These are phyloP conservation scores for Trypanosoma congolense DNA, from an alignment of 208 protist genomes.

Conservation along the genomic window DNA sequence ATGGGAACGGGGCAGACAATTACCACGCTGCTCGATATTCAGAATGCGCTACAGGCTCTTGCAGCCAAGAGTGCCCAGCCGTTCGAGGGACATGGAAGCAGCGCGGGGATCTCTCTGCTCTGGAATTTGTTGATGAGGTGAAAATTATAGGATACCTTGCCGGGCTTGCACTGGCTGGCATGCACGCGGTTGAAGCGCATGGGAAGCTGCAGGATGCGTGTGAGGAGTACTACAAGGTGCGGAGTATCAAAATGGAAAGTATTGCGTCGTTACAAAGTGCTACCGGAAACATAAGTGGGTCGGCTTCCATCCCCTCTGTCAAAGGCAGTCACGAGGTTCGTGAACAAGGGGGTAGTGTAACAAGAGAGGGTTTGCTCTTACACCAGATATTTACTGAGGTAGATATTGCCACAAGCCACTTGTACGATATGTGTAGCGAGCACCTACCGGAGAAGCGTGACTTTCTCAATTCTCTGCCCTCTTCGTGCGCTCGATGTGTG, in stretches of 20 bases:
- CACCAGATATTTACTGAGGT: conserved; percentile 41
- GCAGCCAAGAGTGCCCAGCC: conserved; percentile 24
- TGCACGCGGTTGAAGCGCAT: conserved; percentile 37
- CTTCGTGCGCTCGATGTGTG: conserved; percentile 28
- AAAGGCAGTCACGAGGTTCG: conserved; percentile 5
- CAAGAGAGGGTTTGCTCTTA: conserved; percentile 24
- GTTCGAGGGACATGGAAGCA: conserved; percentile 26
- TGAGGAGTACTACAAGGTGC: conserved; percentile 42
- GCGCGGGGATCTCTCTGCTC: conserved; percentile 22
- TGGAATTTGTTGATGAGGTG: conserved; percentile 23
- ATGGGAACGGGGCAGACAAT: conserved; percentile 38
- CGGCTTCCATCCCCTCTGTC: conserved; percentile 9
- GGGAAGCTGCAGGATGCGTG: conserved; percentile 34
- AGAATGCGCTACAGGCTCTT: conserved; percentile 35
- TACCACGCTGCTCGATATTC: conserved; percentile 53
- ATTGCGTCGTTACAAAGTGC: conserved; percentile 33
- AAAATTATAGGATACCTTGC: conserved; percentile 55
- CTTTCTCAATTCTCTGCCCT: conserved; percentile 37
- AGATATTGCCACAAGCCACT: conserved; percentile 38
- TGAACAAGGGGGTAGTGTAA: conserved; percentile 11
- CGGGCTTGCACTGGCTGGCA: conserved; percentile 55
- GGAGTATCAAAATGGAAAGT: conserved; percentile 41
- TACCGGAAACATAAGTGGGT: conserved; percentile 23
- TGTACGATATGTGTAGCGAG: conserved; percentile 38
- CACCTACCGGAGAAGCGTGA: conserved; percentile 48